Conservation (phyloP, 257 asterid genomes). For the Henckelia pumila region DNA sequence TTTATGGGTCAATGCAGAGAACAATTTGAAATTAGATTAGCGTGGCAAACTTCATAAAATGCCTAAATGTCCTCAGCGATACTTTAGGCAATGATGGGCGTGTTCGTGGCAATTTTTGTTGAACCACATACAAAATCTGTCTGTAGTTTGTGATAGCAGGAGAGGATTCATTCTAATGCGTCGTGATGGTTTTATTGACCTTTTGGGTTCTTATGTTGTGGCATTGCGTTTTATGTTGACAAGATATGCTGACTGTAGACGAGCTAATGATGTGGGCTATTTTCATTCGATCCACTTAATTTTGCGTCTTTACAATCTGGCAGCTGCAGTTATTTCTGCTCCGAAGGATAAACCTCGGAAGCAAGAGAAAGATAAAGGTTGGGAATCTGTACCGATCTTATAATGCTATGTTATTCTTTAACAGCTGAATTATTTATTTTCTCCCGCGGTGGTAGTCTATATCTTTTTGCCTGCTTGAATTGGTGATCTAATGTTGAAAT, state of each 20-base stretch:
- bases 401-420: slow-evolving; percentile 20
- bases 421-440: background rate
- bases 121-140: background rate
- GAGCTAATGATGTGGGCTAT: slow-evolving; percentile 2
- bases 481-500: slow-evolving; percentile 5
- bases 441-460: slow-evolving; percentile 4
- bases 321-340: slow-evolving; percentile 38
- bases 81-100: background rate
- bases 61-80: slow-evolving; percentile 12
- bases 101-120: background rate
- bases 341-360: slow-evolving; percentile 65
- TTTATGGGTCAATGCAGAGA: slow-evolving; percentile 13
- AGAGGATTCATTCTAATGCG: slow-evolving; percentile 6
- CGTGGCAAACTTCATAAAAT: background rate
- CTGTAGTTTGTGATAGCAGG: slow-evolving; percentile 10
- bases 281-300: slow-evolving; percentile 5
- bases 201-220: slow-evolving; percentile 4
- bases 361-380: slow-evolving; percentile 71
- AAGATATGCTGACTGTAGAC: slow-evolving; percentile 12
- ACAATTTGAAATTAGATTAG: slow-evolving; percentile 3
- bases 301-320: slow-evolving; percentile 25
- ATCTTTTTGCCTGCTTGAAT: slow-evolving; percentile 7
- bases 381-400: slow-evolving; percentile 23
- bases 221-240: slow-evolving; percentile 11
- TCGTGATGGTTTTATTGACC: slow-evolving; percentile 17